Conservation (phyloP, 129 eudicot genomes). For the Arctium lappa region DNA sequence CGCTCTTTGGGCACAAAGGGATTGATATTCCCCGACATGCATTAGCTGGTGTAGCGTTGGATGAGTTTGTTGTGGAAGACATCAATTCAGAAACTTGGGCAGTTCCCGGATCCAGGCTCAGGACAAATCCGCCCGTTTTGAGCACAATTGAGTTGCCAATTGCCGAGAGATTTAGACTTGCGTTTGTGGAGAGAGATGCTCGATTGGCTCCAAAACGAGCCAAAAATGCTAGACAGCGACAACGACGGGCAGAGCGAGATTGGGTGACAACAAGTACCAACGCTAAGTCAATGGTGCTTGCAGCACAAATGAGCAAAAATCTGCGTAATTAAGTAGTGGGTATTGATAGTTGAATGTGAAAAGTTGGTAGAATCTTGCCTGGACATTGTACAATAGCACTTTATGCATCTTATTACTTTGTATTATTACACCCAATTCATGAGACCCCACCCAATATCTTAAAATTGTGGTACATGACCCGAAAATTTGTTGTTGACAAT, state of each 20-base stretch:
- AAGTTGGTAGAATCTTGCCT: constrained; percentile 14
- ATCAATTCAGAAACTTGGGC: constrained; percentile 78
- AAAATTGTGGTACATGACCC: too few relatives aligned
- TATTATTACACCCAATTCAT: background rate
- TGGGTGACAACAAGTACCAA: constrained; percentile 54
- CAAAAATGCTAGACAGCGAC: constrained; percentile 85
- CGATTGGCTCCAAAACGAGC: constrained; percentile 94
- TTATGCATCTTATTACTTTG: constrained; percentile 4
- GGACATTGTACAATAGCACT: constrained; percentile 3
- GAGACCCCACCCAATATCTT: background rate
- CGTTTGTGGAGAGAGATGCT: constrained; percentile 88
- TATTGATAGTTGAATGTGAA: background rate
- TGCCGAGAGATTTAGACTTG: constrained; percentile 90
- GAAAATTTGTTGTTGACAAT: too few relatives aligned
- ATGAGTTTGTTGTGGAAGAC: constrained; percentile 60
- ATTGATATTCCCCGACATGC: constrained; percentile 65
- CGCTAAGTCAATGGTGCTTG: constrained; percentile 76
- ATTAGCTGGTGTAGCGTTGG: constrained; percentile 41
- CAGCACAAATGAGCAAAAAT: constrained; percentile 63
- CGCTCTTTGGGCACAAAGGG: constrained; percentile 70
- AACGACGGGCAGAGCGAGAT: constrained; percentile 77
- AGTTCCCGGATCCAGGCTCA: constrained; percentile 32
- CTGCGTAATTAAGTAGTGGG: constrained; percentile 26
- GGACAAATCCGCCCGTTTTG: constrained; percentile 20
- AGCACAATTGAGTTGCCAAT: constrained; percentile 55